These are phyloP conservation scores for Coccomyxa subellipsoidea DNA, from an alignment of 163 green algal species.

Conservation along the genomic window DNA sequence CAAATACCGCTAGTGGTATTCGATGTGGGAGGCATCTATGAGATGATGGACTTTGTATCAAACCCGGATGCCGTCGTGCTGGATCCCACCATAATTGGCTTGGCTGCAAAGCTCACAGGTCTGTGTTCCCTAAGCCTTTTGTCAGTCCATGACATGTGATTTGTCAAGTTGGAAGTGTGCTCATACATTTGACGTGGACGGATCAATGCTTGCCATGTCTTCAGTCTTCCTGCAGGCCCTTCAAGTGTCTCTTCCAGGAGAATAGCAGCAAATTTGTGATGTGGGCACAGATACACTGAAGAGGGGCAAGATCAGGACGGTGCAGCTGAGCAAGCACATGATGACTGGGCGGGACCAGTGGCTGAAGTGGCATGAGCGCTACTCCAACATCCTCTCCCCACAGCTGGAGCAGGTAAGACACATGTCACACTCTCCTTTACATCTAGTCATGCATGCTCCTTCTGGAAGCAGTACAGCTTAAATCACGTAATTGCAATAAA, in stretches of 20 bases:
- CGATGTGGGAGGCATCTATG: conserved; percentile 23
- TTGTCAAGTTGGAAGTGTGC: too few relatives aligned
- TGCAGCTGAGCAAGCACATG: conserved; percentile 2
- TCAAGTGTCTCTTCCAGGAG: not conserved
- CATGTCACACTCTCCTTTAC: not conserved
- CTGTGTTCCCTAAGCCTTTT: too few relatives aligned
- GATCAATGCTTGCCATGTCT: too few relatives aligned
- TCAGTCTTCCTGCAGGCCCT: not conserved
- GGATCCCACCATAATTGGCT: not conserved
- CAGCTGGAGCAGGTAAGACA: conserved; percentile 11
- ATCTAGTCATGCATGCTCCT: too few relatives aligned
- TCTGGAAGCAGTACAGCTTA: too few relatives aligned
- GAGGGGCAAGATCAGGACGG: conserved; percentile 8
- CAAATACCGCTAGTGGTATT: conserved; percentile 21
- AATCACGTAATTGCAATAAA: too few relatives aligned
- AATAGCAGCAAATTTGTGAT: not conserved
- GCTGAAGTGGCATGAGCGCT: conserved; percentile 17
- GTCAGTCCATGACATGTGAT: too few relatives aligned
- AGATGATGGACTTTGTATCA: conserved; percentile 13
- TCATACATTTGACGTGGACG: too few relatives aligned
- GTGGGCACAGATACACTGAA: conserved; percentile 5
- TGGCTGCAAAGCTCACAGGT: conserved; percentile 5
- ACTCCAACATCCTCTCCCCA: not conserved
- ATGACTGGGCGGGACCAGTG: conserved; percentile 6
- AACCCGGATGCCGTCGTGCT: conserved; percentile 9